Conservation (phyloP, 148 eudicot species). For the Rhododendron henanense region DNA sequence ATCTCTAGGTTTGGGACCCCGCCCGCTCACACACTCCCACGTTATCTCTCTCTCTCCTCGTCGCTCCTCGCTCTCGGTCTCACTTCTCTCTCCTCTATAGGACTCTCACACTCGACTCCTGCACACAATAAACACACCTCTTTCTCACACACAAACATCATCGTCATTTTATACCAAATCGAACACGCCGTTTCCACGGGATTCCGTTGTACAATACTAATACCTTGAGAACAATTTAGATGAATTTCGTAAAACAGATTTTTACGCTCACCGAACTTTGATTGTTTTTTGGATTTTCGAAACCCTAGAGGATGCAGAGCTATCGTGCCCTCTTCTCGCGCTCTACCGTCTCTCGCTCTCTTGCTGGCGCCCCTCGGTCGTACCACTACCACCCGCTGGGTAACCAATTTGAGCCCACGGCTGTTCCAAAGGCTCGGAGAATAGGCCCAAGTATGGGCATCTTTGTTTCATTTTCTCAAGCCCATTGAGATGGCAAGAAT, state of each 20-base stretch:
- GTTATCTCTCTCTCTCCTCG: not conserved
- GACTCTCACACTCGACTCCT: slow-evolving; percentile 86
- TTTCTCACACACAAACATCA: slow-evolving; percentile 83
- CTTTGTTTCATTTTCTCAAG: not conserved
- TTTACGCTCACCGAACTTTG: slow-evolving; percentile 11
- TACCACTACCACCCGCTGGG: not conserved
- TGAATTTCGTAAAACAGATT: not conserved
- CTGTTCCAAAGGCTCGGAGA: not conserved
- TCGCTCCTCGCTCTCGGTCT: slow-evolving; percentile 28
- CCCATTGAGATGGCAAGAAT: not conserved
- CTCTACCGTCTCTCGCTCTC: not conserved
- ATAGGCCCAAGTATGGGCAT: not conserved
- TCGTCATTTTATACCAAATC: slow-evolving; percentile 29
- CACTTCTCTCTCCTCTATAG: slow-evolving; percentile 36
- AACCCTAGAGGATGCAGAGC: slow-evolving; percentile 3
- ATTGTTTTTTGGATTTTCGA: slow-evolving; percentile 3
- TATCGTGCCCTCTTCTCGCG: not conserved
- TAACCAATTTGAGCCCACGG: not conserved
- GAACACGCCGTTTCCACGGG: slow-evolving; percentile 28
- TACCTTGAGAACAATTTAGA: slow-evolving; percentile 6
- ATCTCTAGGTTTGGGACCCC: not conserved
- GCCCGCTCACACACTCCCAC: not conserved
- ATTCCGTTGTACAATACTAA: not conserved
- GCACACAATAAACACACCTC: slow-evolving; percentile 94
- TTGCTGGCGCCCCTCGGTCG: slow-evolving; percentile 7